These are phyloP conservation scores for Termitomyces sp. DNA, from an alignment of 768 basidiomycete species.

Conservation along the genomic window DNA sequence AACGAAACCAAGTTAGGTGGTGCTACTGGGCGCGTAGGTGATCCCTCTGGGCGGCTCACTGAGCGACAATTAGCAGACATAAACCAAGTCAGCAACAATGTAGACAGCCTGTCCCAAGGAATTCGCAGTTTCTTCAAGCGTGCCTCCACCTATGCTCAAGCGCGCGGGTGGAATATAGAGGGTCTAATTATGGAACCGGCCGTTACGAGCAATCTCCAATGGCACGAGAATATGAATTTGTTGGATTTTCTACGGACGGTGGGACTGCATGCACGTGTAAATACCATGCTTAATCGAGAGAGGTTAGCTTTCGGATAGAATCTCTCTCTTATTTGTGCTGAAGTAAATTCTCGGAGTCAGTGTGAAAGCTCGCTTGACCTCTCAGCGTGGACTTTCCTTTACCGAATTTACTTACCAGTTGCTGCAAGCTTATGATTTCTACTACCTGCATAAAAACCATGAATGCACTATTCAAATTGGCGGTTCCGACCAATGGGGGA, in stretches of 20 bases:
- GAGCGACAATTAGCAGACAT: slow-evolving; percentile 70
- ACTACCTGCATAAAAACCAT: slow-evolving; percentile 56
- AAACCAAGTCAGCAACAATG: slow-evolving; percentile 60
- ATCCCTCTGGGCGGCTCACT: slow-evolving; percentile 84
- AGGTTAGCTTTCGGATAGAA: slow-evolving; percentile 44
- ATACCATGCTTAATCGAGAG: slow-evolving; percentile 86
- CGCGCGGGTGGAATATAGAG: slow-evolving; percentile 21
- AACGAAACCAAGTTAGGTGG: slow-evolving; percentile 74
- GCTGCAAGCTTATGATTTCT: slow-evolving; percentile 95
- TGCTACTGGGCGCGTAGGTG: slow-evolving; percentile 94
- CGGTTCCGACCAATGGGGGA: slow-evolving; percentile 98
- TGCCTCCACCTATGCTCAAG: slow-evolving; percentile 54
- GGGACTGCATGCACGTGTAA: slow-evolving; percentile 77
- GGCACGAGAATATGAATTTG: slow-evolving; percentile 70
- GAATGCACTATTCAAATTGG: slow-evolving; percentile 86
- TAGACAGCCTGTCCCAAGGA: slow-evolving; percentile 51
- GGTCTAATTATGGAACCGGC: slow-evolving; percentile 17
- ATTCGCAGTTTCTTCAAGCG: slow-evolving; percentile 69
- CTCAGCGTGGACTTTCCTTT: slow-evolving; percentile 91
- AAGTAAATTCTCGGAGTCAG: slow-evolving; percentile 30
- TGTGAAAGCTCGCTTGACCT: slow-evolving; percentile 73
- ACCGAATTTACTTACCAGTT: slow-evolving; percentile 98
- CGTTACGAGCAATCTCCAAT: slow-evolving; percentile 53
- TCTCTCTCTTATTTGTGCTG: not conserved
- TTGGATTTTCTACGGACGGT: slow-evolving; percentile 81